phyloP scores from a whole-genome alignment of 106 monocot species.

The Dioscorea alata region DNA sequence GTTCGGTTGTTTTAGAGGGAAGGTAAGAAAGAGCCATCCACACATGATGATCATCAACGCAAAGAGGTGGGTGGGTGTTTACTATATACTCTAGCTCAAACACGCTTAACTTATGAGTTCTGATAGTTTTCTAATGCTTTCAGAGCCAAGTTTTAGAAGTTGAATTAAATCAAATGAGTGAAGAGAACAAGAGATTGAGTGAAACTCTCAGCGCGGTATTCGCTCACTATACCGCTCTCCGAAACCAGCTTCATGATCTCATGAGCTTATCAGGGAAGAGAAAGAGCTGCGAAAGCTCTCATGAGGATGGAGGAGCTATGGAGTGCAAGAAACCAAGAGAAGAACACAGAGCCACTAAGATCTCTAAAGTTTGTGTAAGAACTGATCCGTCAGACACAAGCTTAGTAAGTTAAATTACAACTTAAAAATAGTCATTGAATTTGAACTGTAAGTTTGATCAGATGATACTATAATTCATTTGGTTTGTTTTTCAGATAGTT shows the following conservation, averaged over 20 bases:
- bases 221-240: constrained; percentile 21
- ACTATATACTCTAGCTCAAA: neutral
- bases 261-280: constrained; percentile 21
- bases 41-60: neutral
- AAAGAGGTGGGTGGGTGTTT: neutral
- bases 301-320: neutral
- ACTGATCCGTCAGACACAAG: constrained; percentile 42
- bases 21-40: neutral
- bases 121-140: neutral
- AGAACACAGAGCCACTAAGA: constrained; percentile 28
- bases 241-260: constrained; percentile 24
- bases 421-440: neutral
- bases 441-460: neutral
- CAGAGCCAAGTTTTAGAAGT: constrained; percentile 16
- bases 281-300: constrained; percentile 20
- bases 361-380: constrained; percentile 28
- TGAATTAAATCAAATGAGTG: constrained; percentile 29
- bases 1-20: no score
- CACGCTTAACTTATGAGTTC: constrained; percentile 3
- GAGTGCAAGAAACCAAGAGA: constrained; percentile 19
- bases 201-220: constrained; percentile 33
- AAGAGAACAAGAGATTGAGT: constrained; percentile 51
- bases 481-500: constrained; percentile 8
- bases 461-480: neutral
- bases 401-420: constrained; percentile 31